Percentiles rank a stretch among this genome's conserved stretches.
phyloP scores from a whole-genome alignment of 805 yeast genomes.

The Scheffersomyces amazonensis region DNA sequence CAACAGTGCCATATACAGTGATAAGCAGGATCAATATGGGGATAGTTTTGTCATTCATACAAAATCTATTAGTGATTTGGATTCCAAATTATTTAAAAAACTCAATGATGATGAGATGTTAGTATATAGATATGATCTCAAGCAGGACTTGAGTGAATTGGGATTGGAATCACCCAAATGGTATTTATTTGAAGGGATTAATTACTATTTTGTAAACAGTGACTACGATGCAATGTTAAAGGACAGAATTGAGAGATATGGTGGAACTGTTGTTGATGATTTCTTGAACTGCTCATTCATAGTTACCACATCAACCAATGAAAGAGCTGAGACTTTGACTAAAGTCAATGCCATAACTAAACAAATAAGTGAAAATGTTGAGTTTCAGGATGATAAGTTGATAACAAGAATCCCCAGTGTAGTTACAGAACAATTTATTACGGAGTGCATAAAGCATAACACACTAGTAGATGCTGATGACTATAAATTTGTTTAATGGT shows the following conservation, averaged over 20 bases:
- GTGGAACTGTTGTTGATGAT: constrained; percentile 22
- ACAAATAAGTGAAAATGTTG: constrained; percentile 9
- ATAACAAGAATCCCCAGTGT: constrained; percentile 27
- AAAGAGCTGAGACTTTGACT: not conserved
- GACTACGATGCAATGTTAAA: constrained; percentile 9
- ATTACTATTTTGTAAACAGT: constrained; percentile 25
- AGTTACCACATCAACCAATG: constrained; percentile 5
- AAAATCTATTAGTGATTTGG: constrained; percentile 8
- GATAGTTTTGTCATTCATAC: constrained; percentile 50
- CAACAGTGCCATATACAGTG: constrained; percentile 17
- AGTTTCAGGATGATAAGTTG: constrained; percentile 10
- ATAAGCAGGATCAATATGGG: constrained; percentile 56
- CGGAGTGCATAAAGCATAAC: constrained; percentile 20
- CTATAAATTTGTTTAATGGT: constrained; percentile 14
- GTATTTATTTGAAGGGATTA: constrained; percentile 33
- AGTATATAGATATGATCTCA: constrained; percentile 11
- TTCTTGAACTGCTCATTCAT: constrained; percentile 8
- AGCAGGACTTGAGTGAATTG: constrained; percentile 1
- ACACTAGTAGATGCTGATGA: constrained; percentile 29
- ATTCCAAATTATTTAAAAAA: constrained; percentile 9
- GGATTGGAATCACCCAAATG: constrained; percentile 15
- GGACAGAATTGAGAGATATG: constrained; percentile 44
- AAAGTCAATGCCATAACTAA: constrained; percentile 13
- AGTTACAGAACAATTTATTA: constrained; percentile 31
- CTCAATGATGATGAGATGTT: constrained; percentile 1